Conservation (phyloP, 2,329 filamentous ascomycete species). For the Chalara sp. region DNA sequence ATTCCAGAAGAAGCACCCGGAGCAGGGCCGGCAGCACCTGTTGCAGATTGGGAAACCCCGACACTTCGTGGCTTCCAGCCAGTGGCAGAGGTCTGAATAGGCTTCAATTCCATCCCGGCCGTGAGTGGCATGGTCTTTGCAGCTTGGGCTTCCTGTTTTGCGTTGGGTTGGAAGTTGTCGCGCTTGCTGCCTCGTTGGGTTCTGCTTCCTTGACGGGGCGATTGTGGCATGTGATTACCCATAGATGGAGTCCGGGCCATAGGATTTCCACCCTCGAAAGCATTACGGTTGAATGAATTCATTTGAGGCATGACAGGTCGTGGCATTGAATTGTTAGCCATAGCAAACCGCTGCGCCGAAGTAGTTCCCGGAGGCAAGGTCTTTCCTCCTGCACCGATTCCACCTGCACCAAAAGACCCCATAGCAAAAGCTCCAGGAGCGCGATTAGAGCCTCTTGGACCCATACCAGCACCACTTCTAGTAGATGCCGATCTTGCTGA, state of each 20-base stretch:
- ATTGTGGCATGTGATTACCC: conserved; percentile 56
- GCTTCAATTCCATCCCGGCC: conserved; percentile 72
- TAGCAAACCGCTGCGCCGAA: conserved; percentile 68
- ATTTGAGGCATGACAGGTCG: conserved; percentile 47
- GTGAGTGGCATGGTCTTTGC: conserved; percentile 91
- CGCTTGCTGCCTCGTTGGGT: conserved; percentile 59
- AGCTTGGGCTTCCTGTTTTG: conserved; percentile 57
- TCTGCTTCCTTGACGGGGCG: conserved; percentile 59
- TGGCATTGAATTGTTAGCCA: conserved; percentile 47
- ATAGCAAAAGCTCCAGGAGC: conserved; percentile 51
- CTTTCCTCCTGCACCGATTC: conserved; percentile 37
- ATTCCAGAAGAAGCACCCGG: conserved; percentile 37
- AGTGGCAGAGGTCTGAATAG: conserved; percentile 61
- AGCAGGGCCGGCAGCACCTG: conserved; percentile 33
- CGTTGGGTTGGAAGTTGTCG: conserved; percentile 37
- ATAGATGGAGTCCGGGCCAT: conserved; percentile 63
- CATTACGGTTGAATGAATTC: conserved; percentile 52
- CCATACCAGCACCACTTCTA: conserved; percentile 47
- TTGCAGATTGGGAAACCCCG: conserved; percentile 33
- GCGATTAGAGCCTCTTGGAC: conserved; percentile 43
- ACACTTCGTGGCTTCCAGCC: conserved; percentile 89
- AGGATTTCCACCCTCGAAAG: conserved; percentile 53
- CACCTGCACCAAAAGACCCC: conserved; percentile 57
- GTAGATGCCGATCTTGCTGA: conserved; percentile 56
- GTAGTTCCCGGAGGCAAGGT: conserved; percentile 70